Base-by-base conservation (phyloP, 805 yeast genomes). In the Yamadazyma ubonensis region DNA sequence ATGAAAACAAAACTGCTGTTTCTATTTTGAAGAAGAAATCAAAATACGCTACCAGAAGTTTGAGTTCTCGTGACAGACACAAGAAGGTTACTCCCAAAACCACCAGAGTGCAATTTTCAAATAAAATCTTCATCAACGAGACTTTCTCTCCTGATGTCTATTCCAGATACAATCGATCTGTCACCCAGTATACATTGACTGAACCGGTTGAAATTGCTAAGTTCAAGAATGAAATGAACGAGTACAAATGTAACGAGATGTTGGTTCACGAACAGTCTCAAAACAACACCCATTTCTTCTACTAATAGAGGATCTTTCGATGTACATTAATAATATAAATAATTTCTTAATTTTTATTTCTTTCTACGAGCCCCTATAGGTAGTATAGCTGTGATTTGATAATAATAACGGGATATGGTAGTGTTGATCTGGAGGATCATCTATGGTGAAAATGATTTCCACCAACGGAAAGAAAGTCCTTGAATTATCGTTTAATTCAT, bases 381-480 rank as follows among this genome's bases (percentile, higher is more conserved):
- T 90, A 5, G 95, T 79, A 65, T 89, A 90, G 23, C 96, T 83
- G 63, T 83, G 87, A 55, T 87, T 87, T 31, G 96, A 81, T 42
- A 90, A 67, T 39, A 90, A 71, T 45, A 90, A 65, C 0, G 98
- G 98, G 39, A 90, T 83, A 58, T 90, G 98, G 61, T 88, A 90
- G 58, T 90, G 98, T 27, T 76, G 67, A 44, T 82, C 87, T 0
- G 87, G 82, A 0, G 85, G 84, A 46, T 71, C 70, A 5, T 72
- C 73, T 3, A 90, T 78, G 21, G 74, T 75, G 55, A 90, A 90
- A 0, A 73, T 69, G 28, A 90, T 85, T 44, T 90, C 96, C 6
- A 89, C 88, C 54, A 76, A 83, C 0, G 97, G 97, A 70, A 89
- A 90, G 57, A 89, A 89, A 1, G 89, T 82, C 42, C 70, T 63